phyloP scores from a whole-genome alignment of 2,329 filamentous ascomycete genomes.

The Penicillium vulpinum region DNA sequence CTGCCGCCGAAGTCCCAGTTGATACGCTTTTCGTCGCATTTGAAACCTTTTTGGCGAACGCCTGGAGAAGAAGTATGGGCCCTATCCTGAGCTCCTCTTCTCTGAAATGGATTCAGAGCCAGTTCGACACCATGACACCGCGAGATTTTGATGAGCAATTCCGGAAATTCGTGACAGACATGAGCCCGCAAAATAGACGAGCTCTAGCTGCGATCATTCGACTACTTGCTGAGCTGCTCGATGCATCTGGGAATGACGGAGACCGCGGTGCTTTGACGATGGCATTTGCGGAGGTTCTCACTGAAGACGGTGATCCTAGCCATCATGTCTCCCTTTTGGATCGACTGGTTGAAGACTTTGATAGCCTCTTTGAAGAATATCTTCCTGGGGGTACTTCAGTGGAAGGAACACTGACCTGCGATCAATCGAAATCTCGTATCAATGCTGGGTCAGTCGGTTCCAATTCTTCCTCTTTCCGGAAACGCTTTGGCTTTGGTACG shows the following conservation, averaged over 20 bases:
- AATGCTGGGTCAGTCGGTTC: constrained; percentile 76
- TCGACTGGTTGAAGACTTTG: constrained; percentile 83
- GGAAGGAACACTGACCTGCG: constrained; percentile 49
- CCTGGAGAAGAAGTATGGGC: constrained; percentile 87
- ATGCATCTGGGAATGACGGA: constrained; percentile 86
- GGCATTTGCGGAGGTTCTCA: constrained; percentile 83
- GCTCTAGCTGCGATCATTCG: constrained; percentile 83
- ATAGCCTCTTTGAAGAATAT: constrained; percentile 77
- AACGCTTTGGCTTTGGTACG: constrained; percentile 79
- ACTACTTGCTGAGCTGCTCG: constrained; percentile 80
- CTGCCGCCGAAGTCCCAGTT: constrained; percentile 71
- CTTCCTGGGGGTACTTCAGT: constrained; percentile 47
- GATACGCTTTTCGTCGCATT: constrained; percentile 90
- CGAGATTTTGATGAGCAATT: constrained; percentile 59
- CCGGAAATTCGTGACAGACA: constrained; percentile 51
- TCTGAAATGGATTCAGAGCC: constrained; percentile 69
- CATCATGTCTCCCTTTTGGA: constrained; percentile 88
- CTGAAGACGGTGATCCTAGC: constrained; percentile 72
- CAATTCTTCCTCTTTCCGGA: constrained; percentile 80
- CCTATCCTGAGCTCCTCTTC: constrained; percentile 72
- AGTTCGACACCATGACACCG: constrained; percentile 45
- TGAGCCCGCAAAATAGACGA: constrained; percentile 63
- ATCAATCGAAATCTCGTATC: constrained; percentile 61
- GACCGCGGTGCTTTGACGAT: constrained; percentile 85
- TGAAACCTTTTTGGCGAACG: constrained; percentile 85